Conservation (phyloP, 352 stramenopile species). For the Thalassiosira sp. region DNA sequence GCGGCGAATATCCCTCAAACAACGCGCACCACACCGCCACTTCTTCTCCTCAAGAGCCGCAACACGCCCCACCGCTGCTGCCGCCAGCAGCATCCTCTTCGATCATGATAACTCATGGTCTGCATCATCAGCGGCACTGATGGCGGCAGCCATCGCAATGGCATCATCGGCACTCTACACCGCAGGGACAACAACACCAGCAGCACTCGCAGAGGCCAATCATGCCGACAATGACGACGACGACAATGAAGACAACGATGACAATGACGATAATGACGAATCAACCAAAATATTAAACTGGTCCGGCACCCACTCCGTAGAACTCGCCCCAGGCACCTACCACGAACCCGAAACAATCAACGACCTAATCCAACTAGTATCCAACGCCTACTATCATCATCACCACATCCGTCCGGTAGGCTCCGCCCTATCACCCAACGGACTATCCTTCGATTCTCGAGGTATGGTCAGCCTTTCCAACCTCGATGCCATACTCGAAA, state of each 20-base stretch:
- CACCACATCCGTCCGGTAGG: constrained; percentile 91
- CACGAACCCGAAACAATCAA: constrained; percentile 73
- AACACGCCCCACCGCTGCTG: background rate
- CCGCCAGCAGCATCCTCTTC: background rate
- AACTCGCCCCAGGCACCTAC: constrained; percentile 56
- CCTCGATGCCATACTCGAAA: constrained; percentile 89
- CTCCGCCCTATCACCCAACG: constrained; percentile 95
- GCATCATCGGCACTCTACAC: background rate
- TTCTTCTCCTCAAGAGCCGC: background rate
- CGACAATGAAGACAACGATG: background rate
- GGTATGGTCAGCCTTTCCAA: constrained; percentile 91
- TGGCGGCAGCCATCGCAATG: constrained; percentile 2
- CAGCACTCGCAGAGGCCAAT: constrained; percentile 13
- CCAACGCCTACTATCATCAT: constrained; percentile 57
- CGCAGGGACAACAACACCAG: background rate
- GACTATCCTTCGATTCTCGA: constrained; percentile 88
- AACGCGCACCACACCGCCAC: background rate
- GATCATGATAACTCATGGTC: background rate
- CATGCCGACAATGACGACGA: background rate
- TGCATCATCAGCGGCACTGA: background rate
- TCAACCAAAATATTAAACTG: constrained; percentile 77
- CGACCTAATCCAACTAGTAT: constrained; percentile 68
- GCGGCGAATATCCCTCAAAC: background rate
- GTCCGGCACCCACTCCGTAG: constrained; percentile 75
- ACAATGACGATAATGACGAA: background rate